These are phyloP conservation scores for Puya raimondii DNA, from an alignment of 176 grass and related monocot species.

Conservation along the genomic window DNA sequence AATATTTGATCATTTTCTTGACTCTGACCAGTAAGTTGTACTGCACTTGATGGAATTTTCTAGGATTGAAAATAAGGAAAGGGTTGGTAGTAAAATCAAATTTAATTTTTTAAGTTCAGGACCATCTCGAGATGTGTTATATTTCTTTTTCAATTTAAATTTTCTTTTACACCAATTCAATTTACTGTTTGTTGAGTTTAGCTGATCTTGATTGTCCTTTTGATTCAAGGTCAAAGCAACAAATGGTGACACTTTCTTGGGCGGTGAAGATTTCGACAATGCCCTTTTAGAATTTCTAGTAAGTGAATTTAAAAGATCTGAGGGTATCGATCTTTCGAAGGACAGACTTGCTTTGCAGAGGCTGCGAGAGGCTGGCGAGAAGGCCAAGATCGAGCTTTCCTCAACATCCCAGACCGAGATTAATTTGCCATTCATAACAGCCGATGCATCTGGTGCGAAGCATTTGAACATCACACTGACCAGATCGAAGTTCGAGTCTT, in stretches of 20 bases:
- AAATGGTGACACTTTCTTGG: conserved; percentile 80
- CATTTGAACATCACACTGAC: conserved; percentile 70
- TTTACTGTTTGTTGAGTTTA: not conserved
- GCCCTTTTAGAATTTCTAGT: conserved; percentile 57
- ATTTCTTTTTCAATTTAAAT: not conserved
- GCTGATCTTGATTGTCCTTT: not conserved
- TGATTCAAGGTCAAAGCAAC: conserved; percentile 57
- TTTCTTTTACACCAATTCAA: not conserved
- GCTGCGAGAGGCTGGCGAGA: conserved; percentile 63
- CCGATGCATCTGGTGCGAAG: conserved; percentile 69
- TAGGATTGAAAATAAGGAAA: too few relatives aligned
- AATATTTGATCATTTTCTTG: too few relatives aligned
- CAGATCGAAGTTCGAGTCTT: conserved; percentile 56
- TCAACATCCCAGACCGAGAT: conserved; percentile 68
- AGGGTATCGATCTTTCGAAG: conserved; percentile 61
- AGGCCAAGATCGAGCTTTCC: conserved; percentile 71
- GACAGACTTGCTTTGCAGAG: conserved; percentile 56
- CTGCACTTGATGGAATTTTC: too few relatives aligned
- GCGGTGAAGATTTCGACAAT: conserved; percentile 80
- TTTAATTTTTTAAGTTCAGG: too few relatives aligned
- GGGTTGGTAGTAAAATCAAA: too few relatives aligned
- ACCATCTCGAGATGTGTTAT: not conserved
- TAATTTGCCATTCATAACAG: conserved; percentile 71
- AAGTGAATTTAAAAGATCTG: conserved; percentile 51
- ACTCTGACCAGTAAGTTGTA: too few relatives aligned